phyloP scores from a whole-genome alignment of 2,329 filamentous ascomycete species.

The Hymenoscyphus fraxineus region DNA sequence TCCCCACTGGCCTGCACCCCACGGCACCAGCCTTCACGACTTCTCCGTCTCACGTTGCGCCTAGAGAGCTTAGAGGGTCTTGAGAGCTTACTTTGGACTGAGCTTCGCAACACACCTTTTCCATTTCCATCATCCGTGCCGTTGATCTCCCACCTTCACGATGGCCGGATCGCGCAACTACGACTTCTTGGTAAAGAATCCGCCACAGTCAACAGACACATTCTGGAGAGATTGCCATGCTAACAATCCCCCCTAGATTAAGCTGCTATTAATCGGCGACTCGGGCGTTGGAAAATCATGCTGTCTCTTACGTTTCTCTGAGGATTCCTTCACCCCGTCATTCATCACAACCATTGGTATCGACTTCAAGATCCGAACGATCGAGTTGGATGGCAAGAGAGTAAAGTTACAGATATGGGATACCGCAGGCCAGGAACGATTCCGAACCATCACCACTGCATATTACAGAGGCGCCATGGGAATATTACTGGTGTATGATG shows the following conservation, averaged over 20 bases:
- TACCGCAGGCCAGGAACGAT: slow-evolving; percentile 95
- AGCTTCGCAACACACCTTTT: not conserved
- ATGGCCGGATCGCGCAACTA: slow-evolving; percentile 99
- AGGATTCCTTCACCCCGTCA: slow-evolving; percentile 98
- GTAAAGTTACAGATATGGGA: slow-evolving; percentile 99
- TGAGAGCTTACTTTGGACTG: slow-evolving; percentile 4
- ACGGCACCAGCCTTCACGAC: slow-evolving; percentile 11
- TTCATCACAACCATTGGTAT: slow-evolving; percentile 99
- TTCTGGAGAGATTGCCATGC: slow-evolving; percentile 3
- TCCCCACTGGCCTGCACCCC: slow-evolving; percentile 11
- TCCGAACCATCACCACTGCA: slow-evolving; percentile 96
- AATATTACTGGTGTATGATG: slow-evolving; percentile 95
- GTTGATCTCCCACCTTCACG: slow-evolving; percentile 24
- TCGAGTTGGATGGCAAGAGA: slow-evolving; percentile 96
- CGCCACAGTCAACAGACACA: slow-evolving; percentile 2
- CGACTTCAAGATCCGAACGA: slow-evolving; percentile 99
- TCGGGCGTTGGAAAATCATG: slow-evolving; percentile 99
- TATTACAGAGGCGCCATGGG: slow-evolving; percentile 99
- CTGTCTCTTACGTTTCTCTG: slow-evolving; percentile 93
- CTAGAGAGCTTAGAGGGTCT: slow-evolving; percentile 1
- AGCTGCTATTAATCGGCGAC: slow-evolving; percentile 99
- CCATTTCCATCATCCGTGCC: slow-evolving; percentile 15
- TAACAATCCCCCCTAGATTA: slow-evolving; percentile 50
- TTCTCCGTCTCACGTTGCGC: slow-evolving; percentile 6
- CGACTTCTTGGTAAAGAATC: slow-evolving; percentile 81